These are phyloP conservation scores for Salix brachista DNA, from an alignment of 345 rosid species.

Conservation along the genomic window DNA sequence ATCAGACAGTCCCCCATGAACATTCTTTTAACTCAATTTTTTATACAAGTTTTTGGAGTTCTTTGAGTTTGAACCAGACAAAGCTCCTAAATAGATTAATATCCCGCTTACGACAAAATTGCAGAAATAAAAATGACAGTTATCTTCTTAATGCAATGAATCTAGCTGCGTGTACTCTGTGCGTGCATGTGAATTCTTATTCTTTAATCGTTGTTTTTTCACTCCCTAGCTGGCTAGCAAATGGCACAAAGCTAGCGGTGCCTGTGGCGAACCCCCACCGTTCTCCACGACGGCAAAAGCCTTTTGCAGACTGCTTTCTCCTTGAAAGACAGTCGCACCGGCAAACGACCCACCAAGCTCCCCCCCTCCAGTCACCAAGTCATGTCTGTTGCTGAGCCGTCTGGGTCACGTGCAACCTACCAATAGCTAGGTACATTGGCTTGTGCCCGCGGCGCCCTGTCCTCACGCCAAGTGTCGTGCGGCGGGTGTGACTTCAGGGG, in stretches of 20 bases:
- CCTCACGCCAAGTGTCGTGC: constrained; percentile 31
- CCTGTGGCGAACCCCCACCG: neutral
- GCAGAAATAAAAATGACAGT: constrained; percentile 10
- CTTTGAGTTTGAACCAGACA: constrained; percentile 25
- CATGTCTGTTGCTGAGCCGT: constrained; percentile 3
- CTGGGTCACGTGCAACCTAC: constrained; percentile 31
- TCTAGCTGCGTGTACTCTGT: constrained; percentile 18
- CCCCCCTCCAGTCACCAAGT: no score
- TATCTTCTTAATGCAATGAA: constrained; percentile 34
- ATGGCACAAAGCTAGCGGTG: no score
- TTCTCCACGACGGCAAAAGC: neutral
- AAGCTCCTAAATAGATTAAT: constrained; percentile 17
- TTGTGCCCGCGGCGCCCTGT: constrained; percentile 35
- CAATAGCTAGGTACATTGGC: neutral
- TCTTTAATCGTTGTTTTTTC: constrained; percentile 8
- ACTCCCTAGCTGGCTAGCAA: neutral
- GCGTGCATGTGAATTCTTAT: constrained; percentile 1
- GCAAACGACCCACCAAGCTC: neutral
- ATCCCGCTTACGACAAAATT: constrained; percentile 26
- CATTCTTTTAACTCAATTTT: neutral
- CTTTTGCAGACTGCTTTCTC: constrained; percentile 1
- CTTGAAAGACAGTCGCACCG: neutral
- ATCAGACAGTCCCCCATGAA: neutral
- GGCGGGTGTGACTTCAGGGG: neutral
- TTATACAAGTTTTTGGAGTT: constrained; percentile 1